These are phyloP conservation scores for Fusarium sp. DNA, from an alignment of 2,329 filamentous ascomycete species.

Conservation along the genomic window DNA sequence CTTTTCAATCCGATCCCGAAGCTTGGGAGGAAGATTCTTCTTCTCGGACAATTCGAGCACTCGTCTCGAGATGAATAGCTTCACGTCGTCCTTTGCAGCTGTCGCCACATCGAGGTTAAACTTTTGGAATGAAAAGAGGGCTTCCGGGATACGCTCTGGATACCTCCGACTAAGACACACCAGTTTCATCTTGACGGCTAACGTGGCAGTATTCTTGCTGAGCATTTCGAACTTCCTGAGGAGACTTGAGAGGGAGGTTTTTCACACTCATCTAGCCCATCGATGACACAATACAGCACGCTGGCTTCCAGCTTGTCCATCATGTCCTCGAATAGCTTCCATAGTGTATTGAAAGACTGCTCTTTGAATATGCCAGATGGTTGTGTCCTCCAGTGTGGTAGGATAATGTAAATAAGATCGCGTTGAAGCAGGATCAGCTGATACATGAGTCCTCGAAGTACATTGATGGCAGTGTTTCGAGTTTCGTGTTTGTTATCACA, in stretches of 20 bases:
- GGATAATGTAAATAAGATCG: rapidly evolving
- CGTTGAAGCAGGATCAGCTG: neutral
- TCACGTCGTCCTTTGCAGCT: neutral
- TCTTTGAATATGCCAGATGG: rapidly evolving
- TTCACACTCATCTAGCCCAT: conserved; percentile 28
- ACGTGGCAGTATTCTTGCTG: rapidly evolving
- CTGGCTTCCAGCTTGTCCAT: rapidly evolving
- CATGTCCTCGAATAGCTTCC: neutral
- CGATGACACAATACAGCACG: conserved; percentile 3
- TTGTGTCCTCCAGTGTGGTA: conserved; percentile 7
- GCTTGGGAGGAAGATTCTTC: rapidly evolving
- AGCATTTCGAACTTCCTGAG: neutral
- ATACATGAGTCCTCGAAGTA: conserved; percentile 2
- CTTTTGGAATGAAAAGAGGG: rapidly evolving
- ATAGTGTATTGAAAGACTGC: neutral
- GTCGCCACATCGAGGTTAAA: neutral
- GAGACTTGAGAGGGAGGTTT: rapidly evolving
- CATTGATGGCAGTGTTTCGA: neutral
- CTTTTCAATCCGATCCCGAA: neutral
- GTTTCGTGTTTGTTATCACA: neutral
- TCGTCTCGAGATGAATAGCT: neutral
- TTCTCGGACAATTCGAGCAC: neutral
- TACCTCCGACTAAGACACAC: conserved; percentile 3
- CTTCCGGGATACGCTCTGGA: neutral
- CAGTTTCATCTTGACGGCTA: neutral